Evolutionary conservation across 768 basidiomycete species (phyloP).

Genomic region (Russula emetica): DNA sequence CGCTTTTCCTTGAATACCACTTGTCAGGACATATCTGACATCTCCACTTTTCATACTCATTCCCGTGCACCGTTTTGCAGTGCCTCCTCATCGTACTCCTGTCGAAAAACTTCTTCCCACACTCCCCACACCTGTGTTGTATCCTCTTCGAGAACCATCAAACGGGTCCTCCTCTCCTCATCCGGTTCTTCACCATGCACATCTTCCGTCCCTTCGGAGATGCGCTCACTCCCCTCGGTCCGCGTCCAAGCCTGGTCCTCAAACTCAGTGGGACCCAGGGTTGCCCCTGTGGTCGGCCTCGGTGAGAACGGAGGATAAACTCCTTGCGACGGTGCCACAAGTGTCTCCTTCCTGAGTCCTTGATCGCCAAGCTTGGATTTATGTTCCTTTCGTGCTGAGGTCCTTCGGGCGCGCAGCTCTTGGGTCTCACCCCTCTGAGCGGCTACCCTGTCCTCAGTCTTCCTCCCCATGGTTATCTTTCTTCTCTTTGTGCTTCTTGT

Average conservation of each 20-base stretch:
- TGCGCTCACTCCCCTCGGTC: not conserved
- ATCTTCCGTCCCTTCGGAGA: not conserved
- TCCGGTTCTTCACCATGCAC: not conserved
- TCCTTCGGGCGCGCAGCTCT: not conserved
- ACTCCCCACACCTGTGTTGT: not conserved
- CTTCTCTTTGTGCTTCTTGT: not conserved
- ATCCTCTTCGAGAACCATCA: not conserved
- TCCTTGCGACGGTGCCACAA: slow-evolving; percentile 1
- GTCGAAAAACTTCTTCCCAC: not conserved
- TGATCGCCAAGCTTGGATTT: not conserved
- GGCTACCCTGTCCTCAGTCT: not conserved
- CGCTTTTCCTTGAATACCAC: rapidly evolving
- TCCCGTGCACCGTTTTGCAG: not conserved
- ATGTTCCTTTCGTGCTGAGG: rapidly evolving
- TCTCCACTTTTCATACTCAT: not conserved
- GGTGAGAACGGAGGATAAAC: not conserved
- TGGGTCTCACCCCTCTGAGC: not conserved
- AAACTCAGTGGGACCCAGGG: not conserved
- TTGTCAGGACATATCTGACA: not conserved
- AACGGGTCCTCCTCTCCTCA: not conserved
- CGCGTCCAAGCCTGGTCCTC: not conserved
- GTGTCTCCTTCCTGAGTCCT: not conserved
- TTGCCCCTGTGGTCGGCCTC: not conserved
- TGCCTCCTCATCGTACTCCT: not conserved
- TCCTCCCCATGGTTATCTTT: not conserved